Evolutionary conservation across 2,329 filamentous ascomycete species (phyloP), one percentile per base, ranked within the genome.

Genomic region (Karstenula rhodostoma): DNA sequence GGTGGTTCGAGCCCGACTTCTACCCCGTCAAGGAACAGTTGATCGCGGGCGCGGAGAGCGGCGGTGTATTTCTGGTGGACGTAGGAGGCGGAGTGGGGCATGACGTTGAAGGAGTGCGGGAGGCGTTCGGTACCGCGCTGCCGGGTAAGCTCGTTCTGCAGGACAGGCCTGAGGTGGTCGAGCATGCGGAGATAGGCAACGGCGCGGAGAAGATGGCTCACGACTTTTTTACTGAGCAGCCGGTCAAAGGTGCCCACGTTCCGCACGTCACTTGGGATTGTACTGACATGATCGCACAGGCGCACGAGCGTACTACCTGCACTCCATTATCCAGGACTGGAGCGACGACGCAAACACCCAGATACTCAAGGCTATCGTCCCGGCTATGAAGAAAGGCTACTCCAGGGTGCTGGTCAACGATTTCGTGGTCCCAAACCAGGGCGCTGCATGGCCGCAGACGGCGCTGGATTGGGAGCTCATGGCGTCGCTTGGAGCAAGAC

Each of bases 251-350:
- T 76, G 40, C 19, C 48, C 40, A 15, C 9, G 3, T 22, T 50
- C 23, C 4, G 19, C 3, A 8, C 12, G 35, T 22, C 22, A 25
- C 22, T 15, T 27, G 19, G 1, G 3, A 17, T 13, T 51, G 29
- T 35, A 27, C 19, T 40, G 22, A 51, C 33, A 48, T 4, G 1
- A 10, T 27, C 17, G 12, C 25, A 3, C 29, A 63, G 63, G 63
- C 22, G 70, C 70, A 2, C 64, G 71, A 13, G 67, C 68, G 3
- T 75, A 75, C 43, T 73, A 65, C 50, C 57, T 75, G 0, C 68
- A 72, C 50, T 69, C 65, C 12, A 73, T 75, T 46, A 67, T 75
- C 23, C 73, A 75, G 15, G 72, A 75, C 53, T 75, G 71, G 69
- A 65, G 65, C 44, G 67, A 75, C 43, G 51, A 63, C 2, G 58